phyloP scores from a whole-genome alignment of 2,329 filamentous ascomycete species.

The Magnaporthiopsis incrustans region DNA sequence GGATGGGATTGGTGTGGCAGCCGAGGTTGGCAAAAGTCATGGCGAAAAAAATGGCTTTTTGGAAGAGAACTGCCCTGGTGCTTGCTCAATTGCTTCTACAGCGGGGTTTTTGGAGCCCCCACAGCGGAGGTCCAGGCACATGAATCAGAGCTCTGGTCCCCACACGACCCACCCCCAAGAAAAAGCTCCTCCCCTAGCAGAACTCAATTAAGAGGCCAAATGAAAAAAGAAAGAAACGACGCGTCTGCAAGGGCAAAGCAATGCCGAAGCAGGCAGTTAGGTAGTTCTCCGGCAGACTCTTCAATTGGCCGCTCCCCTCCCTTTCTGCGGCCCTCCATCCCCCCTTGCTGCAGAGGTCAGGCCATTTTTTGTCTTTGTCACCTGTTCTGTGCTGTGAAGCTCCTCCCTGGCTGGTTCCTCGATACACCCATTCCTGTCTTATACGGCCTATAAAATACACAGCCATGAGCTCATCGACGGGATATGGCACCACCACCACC shows the following conservation, averaged over 20 bases:
- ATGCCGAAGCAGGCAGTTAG: too few relatives aligned
- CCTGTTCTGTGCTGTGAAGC: background rate
- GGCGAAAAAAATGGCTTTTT: too few relatives aligned
- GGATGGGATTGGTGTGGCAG: background rate
- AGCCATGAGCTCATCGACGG: conserved; percentile 2
- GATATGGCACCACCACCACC: conserved; percentile 2
- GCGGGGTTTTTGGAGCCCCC: too few relatives aligned
- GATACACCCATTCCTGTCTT: too few relatives aligned
- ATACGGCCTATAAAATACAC: background rate
- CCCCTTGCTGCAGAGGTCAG: background rate
- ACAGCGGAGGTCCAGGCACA: too few relatives aligned
- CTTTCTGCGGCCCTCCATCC: background rate
- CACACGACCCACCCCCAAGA: background rate
- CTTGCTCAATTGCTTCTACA: background rate
- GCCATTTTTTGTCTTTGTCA: background rate
- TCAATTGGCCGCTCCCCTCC: background rate
- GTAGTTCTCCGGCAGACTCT: background rate
- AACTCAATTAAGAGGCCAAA: background rate
- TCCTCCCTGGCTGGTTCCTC: too few relatives aligned
- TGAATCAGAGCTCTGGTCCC: too few relatives aligned
- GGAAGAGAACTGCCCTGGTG: background rate
- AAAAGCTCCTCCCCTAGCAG: background rate
- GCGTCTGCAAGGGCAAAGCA: background rate
- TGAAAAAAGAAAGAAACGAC: too few relatives aligned
- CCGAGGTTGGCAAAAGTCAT: background rate